A percentile compares a stretch with the other conserved stretches of the same genome.
Conservation (phyloP, 345 rosid species). For the Leavenworthia alabamica region DNA sequence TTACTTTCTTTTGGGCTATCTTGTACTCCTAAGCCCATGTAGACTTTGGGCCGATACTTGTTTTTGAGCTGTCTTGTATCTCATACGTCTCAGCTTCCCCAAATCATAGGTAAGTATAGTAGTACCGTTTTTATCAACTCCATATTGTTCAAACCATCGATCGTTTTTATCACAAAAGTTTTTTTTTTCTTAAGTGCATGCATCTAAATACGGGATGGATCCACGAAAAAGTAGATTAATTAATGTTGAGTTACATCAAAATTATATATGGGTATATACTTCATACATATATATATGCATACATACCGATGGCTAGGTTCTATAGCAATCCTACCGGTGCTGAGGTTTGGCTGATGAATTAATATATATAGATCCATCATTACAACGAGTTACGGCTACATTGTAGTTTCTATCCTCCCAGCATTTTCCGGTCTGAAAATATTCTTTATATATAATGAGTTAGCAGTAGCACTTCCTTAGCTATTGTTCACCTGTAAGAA, state of each 20-base stretch:
- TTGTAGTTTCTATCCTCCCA: not conserved
- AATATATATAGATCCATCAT: not conserved
- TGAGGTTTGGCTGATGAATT: slow-evolving; percentile 4
- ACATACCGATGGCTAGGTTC: slow-evolving; percentile 1
- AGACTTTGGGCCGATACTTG: slow-evolving; percentile 4
- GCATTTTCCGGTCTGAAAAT: slow-evolving; percentile 3
- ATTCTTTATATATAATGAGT: slow-evolving; percentile 8
- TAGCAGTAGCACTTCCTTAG: slow-evolving; percentile 5
- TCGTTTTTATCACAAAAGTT: too few relatives aligned
- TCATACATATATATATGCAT: not conserved
- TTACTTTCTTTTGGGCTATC: slow-evolving; percentile 9
- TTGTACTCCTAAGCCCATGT: slow-evolving; percentile 9
- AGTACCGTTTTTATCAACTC: too few relatives aligned
- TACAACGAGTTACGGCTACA: not conserved
- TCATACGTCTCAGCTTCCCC: too few relatives aligned
- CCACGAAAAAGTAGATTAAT: slow-evolving; percentile 6
- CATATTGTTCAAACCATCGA: too few relatives aligned
- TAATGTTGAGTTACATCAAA: slow-evolving; percentile 20
- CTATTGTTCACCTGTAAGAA: slow-evolving; percentile 11
- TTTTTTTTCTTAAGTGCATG: slow-evolving; percentile 11
- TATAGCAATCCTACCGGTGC: not conserved
- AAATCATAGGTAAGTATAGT: too few relatives aligned
- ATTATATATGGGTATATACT: not conserved
- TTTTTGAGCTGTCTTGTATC: not conserved
- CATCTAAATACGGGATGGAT: slow-evolving; percentile 7